Conservation (phyloP, 306 rosid species). For the Prunus campanulata region DNA sequence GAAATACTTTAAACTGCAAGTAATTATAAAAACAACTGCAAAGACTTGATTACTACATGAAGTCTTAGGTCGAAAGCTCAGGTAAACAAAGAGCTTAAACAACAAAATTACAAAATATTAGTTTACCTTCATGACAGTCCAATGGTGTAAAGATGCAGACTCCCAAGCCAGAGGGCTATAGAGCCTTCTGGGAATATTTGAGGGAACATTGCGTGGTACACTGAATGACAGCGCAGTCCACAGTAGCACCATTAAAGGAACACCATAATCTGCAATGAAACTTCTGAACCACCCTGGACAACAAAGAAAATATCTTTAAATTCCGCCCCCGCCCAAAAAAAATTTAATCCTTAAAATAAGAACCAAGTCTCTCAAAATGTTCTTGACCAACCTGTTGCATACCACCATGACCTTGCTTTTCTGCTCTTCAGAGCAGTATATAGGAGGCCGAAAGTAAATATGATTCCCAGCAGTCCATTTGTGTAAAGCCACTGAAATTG, state of each 20-base stretch:
- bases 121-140: slow-evolving; percentile 74
- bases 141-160: slow-evolving; percentile 60
- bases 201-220: slow-evolving; percentile 59
- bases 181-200: slow-evolving; percentile 78
- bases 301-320: slow-evolving; percentile 8
- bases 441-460: slow-evolving; percentile 76
- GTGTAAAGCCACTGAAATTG: slow-evolving; percentile 62
- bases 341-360: background rate
- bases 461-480: slow-evolving; percentile 72
- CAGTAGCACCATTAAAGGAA: slow-evolving; percentile 71
- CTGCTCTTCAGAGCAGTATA: slow-evolving; percentile 69
- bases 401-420: slow-evolving; percentile 84
- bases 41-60: background rate
- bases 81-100: background rate
- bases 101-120: background rate
- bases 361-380: background rate
- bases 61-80: background rate
- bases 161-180: slow-evolving; percentile 79
- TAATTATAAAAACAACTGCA: background rate
- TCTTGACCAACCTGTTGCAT: slow-evolving; percentile 64
- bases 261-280: slow-evolving; percentile 80
- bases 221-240: slow-evolving; percentile 72
- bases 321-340: background rate
- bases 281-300: slow-evolving; percentile 63
- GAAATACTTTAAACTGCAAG: background rate